A percentile compares a stretch with the other conserved stretches of the same genome.
These are phyloP conservation scores for Polymyxa betae DNA, from an alignment of 208 protist genomes.

Conservation along the genomic window DNA sequence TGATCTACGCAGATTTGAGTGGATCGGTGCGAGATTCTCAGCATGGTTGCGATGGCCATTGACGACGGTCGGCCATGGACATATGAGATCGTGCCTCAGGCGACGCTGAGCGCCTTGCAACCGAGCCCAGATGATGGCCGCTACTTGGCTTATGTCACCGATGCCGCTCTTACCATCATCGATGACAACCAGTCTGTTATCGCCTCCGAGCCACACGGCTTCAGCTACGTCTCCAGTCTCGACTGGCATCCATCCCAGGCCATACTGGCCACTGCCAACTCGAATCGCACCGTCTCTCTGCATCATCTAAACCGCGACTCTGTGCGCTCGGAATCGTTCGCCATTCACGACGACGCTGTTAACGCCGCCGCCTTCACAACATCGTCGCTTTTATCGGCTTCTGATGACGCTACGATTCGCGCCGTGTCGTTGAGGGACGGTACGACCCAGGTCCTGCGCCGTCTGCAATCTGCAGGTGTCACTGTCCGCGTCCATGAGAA, in stretches of 20 bases:
- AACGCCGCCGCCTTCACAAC: neutral
- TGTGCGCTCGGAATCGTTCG: neutral
- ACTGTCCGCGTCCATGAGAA: neutral
- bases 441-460: neutral
- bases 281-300: neutral
- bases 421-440: neutral
- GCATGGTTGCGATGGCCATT: too few species aligned
- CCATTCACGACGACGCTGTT: neutral
- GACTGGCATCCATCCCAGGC: neutral
- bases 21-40: too few species aligned
- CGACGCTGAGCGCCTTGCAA: too few species aligned
- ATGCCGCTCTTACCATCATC: too few species aligned
- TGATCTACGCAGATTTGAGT: too few species aligned
- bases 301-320: neutral
- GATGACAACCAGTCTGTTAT: too few species aligned
- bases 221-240: neutral
- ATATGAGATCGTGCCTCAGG: too few species aligned
- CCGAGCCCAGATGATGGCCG: too few species aligned
- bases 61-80: too few species aligned
- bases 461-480: neutral
- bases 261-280: neutral
- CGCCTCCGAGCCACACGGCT: too few species aligned
- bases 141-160: too few species aligned
- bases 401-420: neutral
- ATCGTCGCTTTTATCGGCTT: neutral